Percentiles rank a stretch among this genome's conserved stretches.
Conservation (phyloP, 2,329 filamentous ascomycete species). For the Achaetomium macrosporum region DNA sequence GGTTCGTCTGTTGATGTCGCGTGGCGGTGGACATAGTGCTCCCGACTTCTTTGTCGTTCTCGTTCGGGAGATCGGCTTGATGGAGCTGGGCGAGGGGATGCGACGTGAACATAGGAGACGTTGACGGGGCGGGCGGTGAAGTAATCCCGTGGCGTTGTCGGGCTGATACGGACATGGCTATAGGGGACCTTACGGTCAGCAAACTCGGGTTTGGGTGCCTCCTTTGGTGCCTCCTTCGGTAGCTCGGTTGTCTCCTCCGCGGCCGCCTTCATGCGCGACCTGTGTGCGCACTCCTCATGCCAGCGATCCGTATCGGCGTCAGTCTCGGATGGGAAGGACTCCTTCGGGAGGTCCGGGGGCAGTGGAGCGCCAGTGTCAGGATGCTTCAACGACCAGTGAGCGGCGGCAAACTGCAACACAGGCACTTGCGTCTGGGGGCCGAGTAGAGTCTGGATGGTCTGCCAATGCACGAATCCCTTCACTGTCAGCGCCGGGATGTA, state of each 20-base stretch:
- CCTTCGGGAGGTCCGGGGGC: constrained; percentile 49
- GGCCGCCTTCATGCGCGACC: constrained; percentile 56
- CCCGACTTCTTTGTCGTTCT: constrained; percentile 20
- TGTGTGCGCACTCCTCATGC: constrained; percentile 72
- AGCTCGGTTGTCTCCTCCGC: constrained; percentile 21
- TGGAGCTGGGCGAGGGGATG: constrained; percentile 23
- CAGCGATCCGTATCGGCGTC: constrained; percentile 79
- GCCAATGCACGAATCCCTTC: constrained; percentile 86
- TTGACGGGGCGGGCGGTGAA: constrained; percentile 34
- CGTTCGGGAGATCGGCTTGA: constrained; percentile 24
- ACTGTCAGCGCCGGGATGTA: constrained; percentile 76
- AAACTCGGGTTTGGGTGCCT: constrained; percentile 26
- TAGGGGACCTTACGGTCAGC: constrained; percentile 28
- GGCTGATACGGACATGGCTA: constrained; percentile 27
- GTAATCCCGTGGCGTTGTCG: constrained; percentile 30
- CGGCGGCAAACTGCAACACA: constrained; percentile 75
- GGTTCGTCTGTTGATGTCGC: constrained; percentile 36
- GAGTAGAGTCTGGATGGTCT: constrained; percentile 82
- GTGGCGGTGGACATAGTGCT: constrained; percentile 27
- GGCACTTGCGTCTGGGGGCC: constrained; percentile 82
- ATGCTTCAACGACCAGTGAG: constrained; percentile 68
- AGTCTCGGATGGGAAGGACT: constrained; percentile 64
- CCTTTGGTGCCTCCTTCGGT: constrained; percentile 33
- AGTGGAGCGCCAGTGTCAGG: constrained; percentile 67
- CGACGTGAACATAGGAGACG: constrained; percentile 34